phyloP scores from a whole-genome alignment of 2,329 filamentous ascomycete species.

The Fusarium oligoseptatum region DNA sequence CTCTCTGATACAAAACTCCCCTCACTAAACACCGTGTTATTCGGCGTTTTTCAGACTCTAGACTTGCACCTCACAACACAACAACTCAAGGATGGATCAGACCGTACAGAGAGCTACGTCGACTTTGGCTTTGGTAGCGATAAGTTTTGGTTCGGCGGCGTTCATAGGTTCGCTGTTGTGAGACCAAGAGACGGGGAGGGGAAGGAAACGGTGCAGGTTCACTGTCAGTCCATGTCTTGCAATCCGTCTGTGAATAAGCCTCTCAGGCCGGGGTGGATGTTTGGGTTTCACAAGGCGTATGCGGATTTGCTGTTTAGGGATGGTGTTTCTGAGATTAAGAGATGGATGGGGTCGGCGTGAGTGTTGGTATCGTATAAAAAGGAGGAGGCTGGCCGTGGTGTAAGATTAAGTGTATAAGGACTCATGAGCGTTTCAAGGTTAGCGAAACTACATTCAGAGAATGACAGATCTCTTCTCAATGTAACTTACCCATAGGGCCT shows the following conservation, averaged over 20 bases:
- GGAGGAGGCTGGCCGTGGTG: neutral
- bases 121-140: conserved; percentile 50
- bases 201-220: conserved; percentile 30
- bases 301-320: conserved; percentile 46
- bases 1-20: conserved; percentile 37
- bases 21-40: conserved; percentile 38
- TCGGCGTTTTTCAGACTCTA: conserved; percentile 46
- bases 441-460: neutral
- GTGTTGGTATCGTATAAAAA: neutral
- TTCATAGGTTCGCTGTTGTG: conserved; percentile 48
- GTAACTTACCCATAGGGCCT: no score
- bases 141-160: conserved; percentile 42
- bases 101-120: conserved; percentile 39
- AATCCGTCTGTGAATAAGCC: conserved; percentile 43
- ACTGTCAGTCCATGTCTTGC: conserved; percentile 42
- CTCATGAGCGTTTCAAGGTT: neutral
- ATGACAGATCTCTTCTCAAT: neutral
- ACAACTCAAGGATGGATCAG: neutral
- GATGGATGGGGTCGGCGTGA: conserved; percentile 16
- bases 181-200: conserved; percentile 1
- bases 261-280: conserved; percentile 23
- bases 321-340: conserved; percentile 38
- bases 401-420: neutral
- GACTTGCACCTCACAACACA: conserved; percentile 25
- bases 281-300: conserved; percentile 44